These are phyloP conservation scores for Trichosporon asahii DNA, from an alignment of 1,284 basidiomycete genomes.

Conservation along the genomic window DNA sequence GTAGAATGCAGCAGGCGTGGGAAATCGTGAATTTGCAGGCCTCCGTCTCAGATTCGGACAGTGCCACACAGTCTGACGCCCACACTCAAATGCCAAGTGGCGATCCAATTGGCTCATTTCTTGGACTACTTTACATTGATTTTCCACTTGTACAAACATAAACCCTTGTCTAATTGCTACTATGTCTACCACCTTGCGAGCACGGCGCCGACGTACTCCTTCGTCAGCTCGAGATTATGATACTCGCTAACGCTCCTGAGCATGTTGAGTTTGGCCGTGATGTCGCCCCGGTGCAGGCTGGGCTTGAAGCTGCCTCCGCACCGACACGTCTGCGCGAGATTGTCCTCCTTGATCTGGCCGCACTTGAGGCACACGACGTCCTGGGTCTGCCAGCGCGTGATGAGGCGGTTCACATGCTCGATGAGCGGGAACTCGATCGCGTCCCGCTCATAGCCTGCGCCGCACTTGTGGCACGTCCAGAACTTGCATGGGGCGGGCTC, in stretches of 20 bases:
- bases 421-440: conserved; percentile 84
- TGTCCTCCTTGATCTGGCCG: conserved; percentile 80
- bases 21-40: neutral
- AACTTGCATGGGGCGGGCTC: conserved; percentile 49
- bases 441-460: conserved; percentile 79
- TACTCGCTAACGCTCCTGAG: conserved; percentile 60
- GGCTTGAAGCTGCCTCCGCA: conserved; percentile 82
- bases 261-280: conserved; percentile 66
- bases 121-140: neutral
- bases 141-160: neutral
- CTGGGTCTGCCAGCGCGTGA: conserved; percentile 79
- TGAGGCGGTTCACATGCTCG: conserved; percentile 66
- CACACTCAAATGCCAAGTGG: no score
- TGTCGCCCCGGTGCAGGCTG: conserved; percentile 66
- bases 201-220: conserved; percentile 43
- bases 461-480: conserved; percentile 60
- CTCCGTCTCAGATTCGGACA: neutral
- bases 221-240: conserved; percentile 46
- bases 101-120: no score
- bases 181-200: conserved; percentile 41
- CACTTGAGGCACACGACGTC: conserved; percentile 79
- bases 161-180: neutral
- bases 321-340: conserved; percentile 76
- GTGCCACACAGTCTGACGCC: no score
- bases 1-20: neutral